phyloP scores from a whole-genome alignment of 768 basidiomycete species.

The Glaciozyma antarctica region DNA sequence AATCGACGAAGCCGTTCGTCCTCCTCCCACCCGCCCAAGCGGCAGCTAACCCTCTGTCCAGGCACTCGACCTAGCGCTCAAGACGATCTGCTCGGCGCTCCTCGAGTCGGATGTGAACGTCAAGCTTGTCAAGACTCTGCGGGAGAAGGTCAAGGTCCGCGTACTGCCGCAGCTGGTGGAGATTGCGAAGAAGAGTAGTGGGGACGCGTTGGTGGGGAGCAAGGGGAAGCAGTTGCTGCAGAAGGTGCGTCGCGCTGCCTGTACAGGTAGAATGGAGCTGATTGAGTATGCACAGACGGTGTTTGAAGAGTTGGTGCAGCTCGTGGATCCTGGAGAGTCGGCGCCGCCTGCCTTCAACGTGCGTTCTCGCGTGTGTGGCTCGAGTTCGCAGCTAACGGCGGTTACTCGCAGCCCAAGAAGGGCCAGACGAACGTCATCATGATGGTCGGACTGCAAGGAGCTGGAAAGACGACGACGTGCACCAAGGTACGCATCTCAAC shows the following conservation, averaged over 20 bases:
- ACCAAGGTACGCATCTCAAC: conserved; percentile 52
- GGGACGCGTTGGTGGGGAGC: conserved; percentile 43
- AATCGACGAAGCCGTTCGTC: conserved; percentile 76
- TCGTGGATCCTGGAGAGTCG: conserved; percentile 92
- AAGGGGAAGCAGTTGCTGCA: conserved; percentile 83
- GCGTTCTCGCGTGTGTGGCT: neutral
- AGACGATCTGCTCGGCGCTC: conserved; percentile 86
- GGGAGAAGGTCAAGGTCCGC: conserved; percentile 81
- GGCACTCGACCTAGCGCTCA: conserved; percentile 88
- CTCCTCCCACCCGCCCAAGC: neutral
- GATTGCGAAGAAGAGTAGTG: conserved; percentile 37
- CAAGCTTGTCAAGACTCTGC: conserved; percentile 76
- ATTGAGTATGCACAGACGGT: conserved; percentile 54
- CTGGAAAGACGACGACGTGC: conserved; percentile 95
- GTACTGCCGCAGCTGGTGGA: conserved; percentile 71
- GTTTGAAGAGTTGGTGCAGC: conserved; percentile 86
- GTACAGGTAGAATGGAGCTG: neutral
- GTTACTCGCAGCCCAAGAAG: conserved; percentile 67
- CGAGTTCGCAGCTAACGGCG: neutral
- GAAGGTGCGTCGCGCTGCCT: conserved; percentile 51
- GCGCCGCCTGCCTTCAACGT: conserved; percentile 42
- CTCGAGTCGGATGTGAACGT: conserved; percentile 98
- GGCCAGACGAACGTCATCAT: conserved; percentile 89
- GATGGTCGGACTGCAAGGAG: conserved; percentile 41
- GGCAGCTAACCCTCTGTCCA: conserved; percentile 39